Evolutionary conservation across 2,329 filamentous ascomycete species (phyloP).

Genomic region (Sclerotinia subarctica): DNA sequence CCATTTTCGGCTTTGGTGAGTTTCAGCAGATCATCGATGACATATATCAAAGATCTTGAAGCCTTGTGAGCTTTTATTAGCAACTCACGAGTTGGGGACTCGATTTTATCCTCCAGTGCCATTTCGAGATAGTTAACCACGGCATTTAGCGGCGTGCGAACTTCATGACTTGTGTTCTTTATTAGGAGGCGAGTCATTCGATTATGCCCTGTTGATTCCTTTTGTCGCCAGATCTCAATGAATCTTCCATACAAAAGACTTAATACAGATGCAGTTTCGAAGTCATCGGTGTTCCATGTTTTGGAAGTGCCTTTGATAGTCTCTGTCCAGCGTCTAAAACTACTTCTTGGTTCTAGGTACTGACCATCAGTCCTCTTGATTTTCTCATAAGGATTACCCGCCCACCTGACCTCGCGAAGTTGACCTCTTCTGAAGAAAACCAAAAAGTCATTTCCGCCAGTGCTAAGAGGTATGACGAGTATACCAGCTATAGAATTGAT

Average conservation of each 20-base stretch:
- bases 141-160: constrained; percentile 84
- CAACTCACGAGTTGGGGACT: constrained; percentile 80
- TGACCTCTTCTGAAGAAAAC: constrained; percentile 85
- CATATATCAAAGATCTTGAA: constrained; percentile 88
- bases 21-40: constrained; percentile 88
- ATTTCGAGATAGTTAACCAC: constrained; percentile 96
- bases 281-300: constrained; percentile 83
- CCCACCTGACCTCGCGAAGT: constrained; percentile 72
- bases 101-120: constrained; percentile 74
- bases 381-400: constrained; percentile 83
- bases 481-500: constrained; percentile 78
- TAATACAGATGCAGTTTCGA: constrained; percentile 83
- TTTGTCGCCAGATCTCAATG: constrained; percentile 90
- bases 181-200: constrained; percentile 70
- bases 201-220: constrained; percentile 79
- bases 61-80: constrained; percentile 81
- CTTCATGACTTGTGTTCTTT: constrained; percentile 59
- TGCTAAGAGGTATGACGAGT: constrained; percentile 76
- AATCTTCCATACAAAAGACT: constrained; percentile 83
- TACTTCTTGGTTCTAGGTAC: constrained; percentile 73
- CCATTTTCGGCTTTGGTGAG: constrained; percentile 86
- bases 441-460: constrained; percentile 77
- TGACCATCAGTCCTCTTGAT: constrained; percentile 62
- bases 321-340: constrained; percentile 80
- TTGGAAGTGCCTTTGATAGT: constrained; percentile 71